Evolutionary conservation across 1,139 yeast genomes (phyloP).

Genomic region (Sugiyamaella pinicola): DNA sequence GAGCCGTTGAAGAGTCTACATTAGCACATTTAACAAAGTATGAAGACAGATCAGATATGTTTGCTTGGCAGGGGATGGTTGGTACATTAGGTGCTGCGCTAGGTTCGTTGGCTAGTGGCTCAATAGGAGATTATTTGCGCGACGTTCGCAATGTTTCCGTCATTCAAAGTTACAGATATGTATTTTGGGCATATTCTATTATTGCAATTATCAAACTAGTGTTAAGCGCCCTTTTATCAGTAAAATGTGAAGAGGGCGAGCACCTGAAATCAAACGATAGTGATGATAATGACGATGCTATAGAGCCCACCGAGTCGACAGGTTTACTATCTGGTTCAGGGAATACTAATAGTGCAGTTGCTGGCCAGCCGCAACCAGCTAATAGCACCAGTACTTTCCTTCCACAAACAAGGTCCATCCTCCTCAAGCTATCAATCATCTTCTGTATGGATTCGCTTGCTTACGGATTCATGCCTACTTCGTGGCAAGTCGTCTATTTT

Average conservation of each 20-base stretch:
- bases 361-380: neutral
- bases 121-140: conserved; percentile 52
- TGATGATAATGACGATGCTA: conserved; percentile 1
- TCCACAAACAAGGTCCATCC: conserved; percentile 27
- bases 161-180: conserved; percentile 54
- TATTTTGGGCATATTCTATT: conserved; percentile 60
- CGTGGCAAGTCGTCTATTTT: conserved; percentile 87
- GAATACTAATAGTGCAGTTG: neutral
- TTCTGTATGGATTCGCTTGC: conserved; percentile 78
- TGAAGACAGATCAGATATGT: conserved; percentile 68
- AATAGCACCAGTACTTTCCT: conserved; percentile 17
- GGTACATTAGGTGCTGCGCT: conserved; percentile 76
- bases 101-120: conserved; percentile 71
- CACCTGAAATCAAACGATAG: neutral
- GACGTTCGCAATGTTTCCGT: conserved; percentile 42
- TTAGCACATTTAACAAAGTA: conserved; percentile 78
- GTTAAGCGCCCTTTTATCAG: conserved; percentile 56
- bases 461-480: conserved; percentile 81
- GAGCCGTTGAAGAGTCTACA: conserved; percentile 83
- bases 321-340: conserved; percentile 1
- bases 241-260: conserved; percentile 51
- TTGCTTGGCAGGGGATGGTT: conserved; percentile 67
- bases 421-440: conserved; percentile 52
- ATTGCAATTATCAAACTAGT: conserved; percentile 59
- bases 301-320: conserved; percentile 11